phyloP scores from a whole-genome alignment of 441 rosid species.

The Euphorbia corollata region DNA sequence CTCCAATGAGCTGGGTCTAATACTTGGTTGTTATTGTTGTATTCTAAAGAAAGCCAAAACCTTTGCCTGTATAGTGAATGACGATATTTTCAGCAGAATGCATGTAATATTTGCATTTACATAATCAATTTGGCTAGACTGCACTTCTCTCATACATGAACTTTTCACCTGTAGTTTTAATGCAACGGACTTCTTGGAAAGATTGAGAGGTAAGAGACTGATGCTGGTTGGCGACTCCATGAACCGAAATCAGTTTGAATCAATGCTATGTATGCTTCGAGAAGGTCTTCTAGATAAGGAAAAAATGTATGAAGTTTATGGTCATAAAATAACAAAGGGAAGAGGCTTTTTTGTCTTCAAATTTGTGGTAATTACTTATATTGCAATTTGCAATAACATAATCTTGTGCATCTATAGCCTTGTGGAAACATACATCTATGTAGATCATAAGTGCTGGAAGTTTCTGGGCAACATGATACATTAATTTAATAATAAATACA shows the following conservation, averaged over 20 bases:
- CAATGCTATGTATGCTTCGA: conserved; percentile 73
- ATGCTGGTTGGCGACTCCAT: conserved; percentile 90
- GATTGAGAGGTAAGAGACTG: conserved; percentile 68
- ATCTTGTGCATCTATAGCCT: conserved; percentile 13
- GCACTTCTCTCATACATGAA: conserved; percentile 21
- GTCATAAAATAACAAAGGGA: conserved; percentile 71
- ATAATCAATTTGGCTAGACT: conserved; percentile 11
- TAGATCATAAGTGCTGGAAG: neutral
- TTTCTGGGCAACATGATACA: neutral
- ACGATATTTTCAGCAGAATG: neutral
- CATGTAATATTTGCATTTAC: neutral
- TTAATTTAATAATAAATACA: neutral
- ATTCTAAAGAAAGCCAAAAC: neutral
- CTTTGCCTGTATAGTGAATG: neutral
- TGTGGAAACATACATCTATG: neutral
- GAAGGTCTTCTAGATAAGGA: conserved; percentile 58
- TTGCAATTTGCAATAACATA: neutral
- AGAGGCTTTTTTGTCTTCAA: conserved; percentile 73
- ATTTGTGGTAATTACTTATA: conserved; percentile 45
- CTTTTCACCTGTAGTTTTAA: conserved; percentile 64
- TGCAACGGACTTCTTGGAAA: conserved; percentile 80
- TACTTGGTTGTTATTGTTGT: neutral
- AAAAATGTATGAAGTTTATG: conserved; percentile 67
- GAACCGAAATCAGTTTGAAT: conserved; percentile 90
- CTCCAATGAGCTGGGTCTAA: neutral